Base-by-base conservation (phyloP, 768 basidiomycete species). In the Mycena metata region DNA sequence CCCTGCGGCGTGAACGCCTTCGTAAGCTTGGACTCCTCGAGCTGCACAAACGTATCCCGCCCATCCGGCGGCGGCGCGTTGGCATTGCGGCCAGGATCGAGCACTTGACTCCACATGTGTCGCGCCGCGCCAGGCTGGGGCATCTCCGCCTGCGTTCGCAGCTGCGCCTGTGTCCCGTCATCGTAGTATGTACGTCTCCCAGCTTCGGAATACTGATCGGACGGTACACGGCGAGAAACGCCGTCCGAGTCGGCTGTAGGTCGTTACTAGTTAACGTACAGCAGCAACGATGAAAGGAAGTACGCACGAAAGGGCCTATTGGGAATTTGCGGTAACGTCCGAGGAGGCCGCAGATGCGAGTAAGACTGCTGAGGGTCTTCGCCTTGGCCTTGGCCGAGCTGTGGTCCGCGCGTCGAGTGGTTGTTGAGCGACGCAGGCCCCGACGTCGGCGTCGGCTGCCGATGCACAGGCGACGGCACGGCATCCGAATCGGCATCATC, bases 1-100 rank as follows among this genome's bases (percentile, higher is more conserved):
- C 98, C 98, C 68, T 97, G 96, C 5, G 96, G 96, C 0, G 94
- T 92, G 76, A 98, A 98, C 1, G 96, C 96, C 76, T 96, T 97
- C 12, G 94, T 91, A 21, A 86, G 88, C 61, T 91, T 88, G 1
- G 89, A 84, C 6, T 89, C 84, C 57, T 95, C 93, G 30, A 95
- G 83, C 73, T 93, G 93, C 33, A 91, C 89, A 52, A 92, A 86
- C 2, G 88, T 88, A 60, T 96, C 89, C 75, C 87, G 73, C 43
- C 75, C 80, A 52, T 76, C 77, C n/a, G 76, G 61, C 42, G 76
- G 81, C 68, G 81, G 75, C 19, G 80, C 77, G 66, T 84, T 85
- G 49, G 85, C 79, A 47, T 85, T 83, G 46, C 84, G 86, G 30
- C 88, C 85, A 47, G 90, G 85, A 64, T 96, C 93, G 69, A 96